phyloP scores from a whole-genome alignment of 2,329 filamentous ascomycete species.

The Bipolaris zeicola region DNA sequence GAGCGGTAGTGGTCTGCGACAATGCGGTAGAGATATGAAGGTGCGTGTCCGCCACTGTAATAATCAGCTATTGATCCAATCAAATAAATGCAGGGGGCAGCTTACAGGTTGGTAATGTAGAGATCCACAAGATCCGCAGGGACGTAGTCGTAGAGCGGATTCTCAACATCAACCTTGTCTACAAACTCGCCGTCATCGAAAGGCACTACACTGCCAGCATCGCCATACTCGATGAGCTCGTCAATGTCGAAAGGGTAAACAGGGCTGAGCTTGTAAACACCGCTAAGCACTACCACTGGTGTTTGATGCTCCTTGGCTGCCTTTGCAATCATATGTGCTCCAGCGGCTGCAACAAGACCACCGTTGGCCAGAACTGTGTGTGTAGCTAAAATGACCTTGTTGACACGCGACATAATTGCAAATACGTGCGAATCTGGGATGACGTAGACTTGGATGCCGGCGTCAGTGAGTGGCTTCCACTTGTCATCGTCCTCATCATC shows the following conservation, averaged over 20 bases:
- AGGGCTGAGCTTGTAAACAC: conserved; percentile 92
- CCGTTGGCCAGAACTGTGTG: conserved; percentile 89
- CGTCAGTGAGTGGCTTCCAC: conserved; percentile 79
- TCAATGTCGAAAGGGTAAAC: conserved; percentile 85
- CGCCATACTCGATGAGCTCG: conserved; percentile 83
- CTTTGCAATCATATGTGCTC: conserved; percentile 81
- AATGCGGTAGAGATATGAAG: conserved; percentile 73
- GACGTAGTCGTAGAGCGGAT: conserved; percentile 82
- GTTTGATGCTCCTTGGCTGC: conserved; percentile 82
- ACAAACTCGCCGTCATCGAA: conserved; percentile 83
- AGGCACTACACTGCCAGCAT: conserved; percentile 74
- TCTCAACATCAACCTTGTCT: conserved; percentile 76
- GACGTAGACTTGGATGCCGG: conserved; percentile 81
- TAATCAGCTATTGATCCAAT: conserved; percentile 15
- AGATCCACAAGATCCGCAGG: conserved; percentile 75
- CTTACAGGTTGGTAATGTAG: conserved; percentile 85
- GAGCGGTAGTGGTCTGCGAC: conserved; percentile 76
- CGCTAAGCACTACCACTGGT: conserved; percentile 85
- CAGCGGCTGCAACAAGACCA: conserved; percentile 80
- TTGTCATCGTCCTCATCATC: conserved; percentile 58
- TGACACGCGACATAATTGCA: conserved; percentile 92
- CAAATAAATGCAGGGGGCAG: conserved; percentile 30
- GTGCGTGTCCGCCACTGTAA: conserved; percentile 67
- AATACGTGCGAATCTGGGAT: conserved; percentile 86
- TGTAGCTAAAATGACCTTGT: conserved; percentile 91